These are phyloP conservation scores for Fusarium subtropicale DNA, from an alignment of 2,329 filamentous ascomycete genomes.

Conservation along the genomic window DNA sequence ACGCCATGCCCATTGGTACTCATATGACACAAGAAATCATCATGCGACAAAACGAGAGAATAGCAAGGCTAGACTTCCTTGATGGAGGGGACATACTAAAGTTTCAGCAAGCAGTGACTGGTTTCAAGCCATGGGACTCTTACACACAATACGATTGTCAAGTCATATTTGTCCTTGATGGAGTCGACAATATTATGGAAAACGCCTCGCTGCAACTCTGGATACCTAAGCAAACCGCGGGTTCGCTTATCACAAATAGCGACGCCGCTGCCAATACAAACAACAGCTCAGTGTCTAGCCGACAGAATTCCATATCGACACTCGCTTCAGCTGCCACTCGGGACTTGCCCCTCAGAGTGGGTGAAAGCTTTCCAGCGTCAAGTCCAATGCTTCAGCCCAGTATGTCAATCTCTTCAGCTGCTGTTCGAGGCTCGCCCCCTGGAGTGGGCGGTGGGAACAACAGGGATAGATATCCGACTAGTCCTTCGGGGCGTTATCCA, in stretches of 20 bases:
- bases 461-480: constrained; percentile 12
- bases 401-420: not conserved
- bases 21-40: constrained; percentile 46
- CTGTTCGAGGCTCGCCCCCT: not conserved
- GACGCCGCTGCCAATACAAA: constrained; percentile 35
- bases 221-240: constrained; percentile 47
- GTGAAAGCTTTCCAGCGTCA: constrained; percentile 8
- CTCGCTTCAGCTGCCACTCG: constrained; percentile 3
- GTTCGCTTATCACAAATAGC: constrained; percentile 47
- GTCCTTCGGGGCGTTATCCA: constrained; percentile 20
- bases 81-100: constrained; percentile 45
- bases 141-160: constrained; percentile 46
- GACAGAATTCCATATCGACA: constrained; percentile 35
- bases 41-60: constrained; percentile 48
- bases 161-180: constrained; percentile 49
- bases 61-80: constrained; percentile 48
- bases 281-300: constrained; percentile 15
- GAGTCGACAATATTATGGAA: constrained; percentile 43
- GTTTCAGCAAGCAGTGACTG: constrained; percentile 52
- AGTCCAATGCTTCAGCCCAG: not conserved
- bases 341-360: not conserved
- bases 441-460: not conserved
- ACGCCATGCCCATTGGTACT: constrained; percentile 43
- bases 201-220: constrained; percentile 50
- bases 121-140: constrained; percentile 48